Evolutionary conservation across 202 grass and related monocot species (phyloP).

Genomic region (Setaria italica): DNA sequence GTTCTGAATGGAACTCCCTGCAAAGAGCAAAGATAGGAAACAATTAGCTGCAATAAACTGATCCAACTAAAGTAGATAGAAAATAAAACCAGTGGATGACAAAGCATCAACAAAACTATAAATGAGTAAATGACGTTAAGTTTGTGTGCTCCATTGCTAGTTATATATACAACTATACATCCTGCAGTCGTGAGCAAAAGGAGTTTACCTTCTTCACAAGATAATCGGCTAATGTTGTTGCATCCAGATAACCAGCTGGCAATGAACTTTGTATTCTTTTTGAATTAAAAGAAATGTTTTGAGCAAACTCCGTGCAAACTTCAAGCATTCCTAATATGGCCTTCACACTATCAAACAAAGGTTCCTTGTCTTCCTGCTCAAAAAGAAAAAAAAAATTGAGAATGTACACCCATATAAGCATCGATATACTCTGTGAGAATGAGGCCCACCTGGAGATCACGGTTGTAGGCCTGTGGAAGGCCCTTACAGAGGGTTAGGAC

Average conservation of each 20-base stretch:
- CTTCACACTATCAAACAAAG: slow-evolving; percentile 95
- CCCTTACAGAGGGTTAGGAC: slow-evolving; percentile 91
- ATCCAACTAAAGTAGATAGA: not conserved
- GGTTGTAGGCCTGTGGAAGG: slow-evolving; percentile 94
- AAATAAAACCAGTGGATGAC: not conserved
- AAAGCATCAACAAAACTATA: not conserved
- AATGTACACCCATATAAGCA: slow-evolving; percentile 32
- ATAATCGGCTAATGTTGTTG: slow-evolving; percentile 99
- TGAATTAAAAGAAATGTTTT: slow-evolving; percentile 88
- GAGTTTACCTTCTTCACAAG: slow-evolving; percentile 93
- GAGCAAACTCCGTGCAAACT: slow-evolving; percentile 86
- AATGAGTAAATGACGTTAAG: not conserved
- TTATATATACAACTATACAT: not conserved
- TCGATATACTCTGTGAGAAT: slow-evolving; percentile 15
- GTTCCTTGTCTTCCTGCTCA: slow-evolving; percentile 97
- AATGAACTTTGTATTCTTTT: slow-evolving; percentile 77
- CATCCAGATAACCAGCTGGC: slow-evolving; percentile 92
- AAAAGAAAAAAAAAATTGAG: slow-evolving; percentile 29
- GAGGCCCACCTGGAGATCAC: slow-evolving; percentile 78
- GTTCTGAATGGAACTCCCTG: slow-evolving; percentile 93
- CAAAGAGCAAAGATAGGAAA: not conserved
- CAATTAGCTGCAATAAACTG: not conserved
- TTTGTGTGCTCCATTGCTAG: not conserved
- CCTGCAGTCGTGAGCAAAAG: not conserved
- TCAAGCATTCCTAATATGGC: slow-evolving; percentile 90